Evolutionary conservation across 495 filamentous ascomycete species (phyloP).

Genomic region (Penicillium canescens): DNA sequence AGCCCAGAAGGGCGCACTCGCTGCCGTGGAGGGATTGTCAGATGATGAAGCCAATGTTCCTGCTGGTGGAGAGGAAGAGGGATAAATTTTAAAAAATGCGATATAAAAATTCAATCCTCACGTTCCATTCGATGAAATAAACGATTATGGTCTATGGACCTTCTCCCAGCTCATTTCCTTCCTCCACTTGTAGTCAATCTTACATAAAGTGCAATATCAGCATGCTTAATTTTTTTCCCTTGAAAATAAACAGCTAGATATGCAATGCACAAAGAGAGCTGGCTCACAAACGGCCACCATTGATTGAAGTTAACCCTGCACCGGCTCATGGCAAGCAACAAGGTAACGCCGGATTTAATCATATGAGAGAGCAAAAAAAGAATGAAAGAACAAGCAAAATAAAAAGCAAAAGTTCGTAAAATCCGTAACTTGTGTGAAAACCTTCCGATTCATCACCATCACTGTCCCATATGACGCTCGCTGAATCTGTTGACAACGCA

Average conservation of each 20-base stretch:
- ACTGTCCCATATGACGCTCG: constrained; percentile 1
- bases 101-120: background rate
- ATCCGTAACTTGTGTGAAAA: constrained; percentile 1
- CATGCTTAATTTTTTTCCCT: background rate
- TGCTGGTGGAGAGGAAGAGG: constrained; percentile 22
- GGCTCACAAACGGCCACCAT: background rate
- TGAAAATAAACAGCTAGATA: background rate
- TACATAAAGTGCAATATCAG: background rate
- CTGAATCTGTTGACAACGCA: constrained; percentile 1
- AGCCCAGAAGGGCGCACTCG: constrained; percentile 29
- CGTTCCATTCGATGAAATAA: background rate
- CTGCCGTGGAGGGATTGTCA: constrained; percentile 31
- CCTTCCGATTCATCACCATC: background rate
- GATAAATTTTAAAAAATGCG: background rate
- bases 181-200: background rate
- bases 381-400: background rate
- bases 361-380: background rate
- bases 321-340: background rate
- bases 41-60: constrained; percentile 28
- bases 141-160: background rate
- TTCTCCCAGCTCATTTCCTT: no score
- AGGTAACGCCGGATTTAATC: background rate
- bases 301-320: background rate
- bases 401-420: constrained; percentile 4
- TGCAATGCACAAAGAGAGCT: background rate